Evolutionary conservation across 345 rosid genomes (phyloP), one percentile per base, ranked within the genome.

Genomic region (Euphorbia pulcherrima): DNA sequence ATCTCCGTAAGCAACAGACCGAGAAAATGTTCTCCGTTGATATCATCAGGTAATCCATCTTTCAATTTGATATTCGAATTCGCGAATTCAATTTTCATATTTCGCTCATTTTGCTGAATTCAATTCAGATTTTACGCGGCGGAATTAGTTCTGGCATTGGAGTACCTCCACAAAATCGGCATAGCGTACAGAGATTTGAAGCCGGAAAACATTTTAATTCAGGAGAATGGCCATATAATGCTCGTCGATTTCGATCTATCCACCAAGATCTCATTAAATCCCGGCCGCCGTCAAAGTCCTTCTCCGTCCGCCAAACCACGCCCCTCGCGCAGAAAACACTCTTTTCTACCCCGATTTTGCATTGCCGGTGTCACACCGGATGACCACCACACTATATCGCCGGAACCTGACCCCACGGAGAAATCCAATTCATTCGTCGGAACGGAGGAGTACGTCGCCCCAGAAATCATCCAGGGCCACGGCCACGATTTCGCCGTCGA

Each of bases 361-460:
- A 76, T 71, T 80, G 76, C 89, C 23, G 87, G 87, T 2, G 78
- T 84, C 44, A 63, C 74, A n/a, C 80, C 81, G 9, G 79, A 77
- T 29, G 82, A 78, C 18, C 48, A 39, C 64, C 30, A 29, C 51
- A 40, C 56, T 9, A 56, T 23, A n/a, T 4, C 68, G 33, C 26
- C 73, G 17, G 82, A 68, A 57, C 58, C 78, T 5, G 76, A 72
- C 60, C 35, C 81, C 0, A 51, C 73, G 2, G 86, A 62, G 56
- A 90, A 85, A 60, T 86, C 91, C 0, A 92, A 92, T 77, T 92
- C 98, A 8, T 90, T 92, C 74, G 98, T 92, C 5, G 98, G 96
- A 62, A 92, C 98, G n/a, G 98, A 92, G 68, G 98, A 90, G 69
- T 92, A 92, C 81, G 96, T 92, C 18, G 87, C 98, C 24, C 98